phyloP scores from a whole-genome alignment of 1,139 yeast species.

The Zygosaccharomyces pseudobailii region DNA sequence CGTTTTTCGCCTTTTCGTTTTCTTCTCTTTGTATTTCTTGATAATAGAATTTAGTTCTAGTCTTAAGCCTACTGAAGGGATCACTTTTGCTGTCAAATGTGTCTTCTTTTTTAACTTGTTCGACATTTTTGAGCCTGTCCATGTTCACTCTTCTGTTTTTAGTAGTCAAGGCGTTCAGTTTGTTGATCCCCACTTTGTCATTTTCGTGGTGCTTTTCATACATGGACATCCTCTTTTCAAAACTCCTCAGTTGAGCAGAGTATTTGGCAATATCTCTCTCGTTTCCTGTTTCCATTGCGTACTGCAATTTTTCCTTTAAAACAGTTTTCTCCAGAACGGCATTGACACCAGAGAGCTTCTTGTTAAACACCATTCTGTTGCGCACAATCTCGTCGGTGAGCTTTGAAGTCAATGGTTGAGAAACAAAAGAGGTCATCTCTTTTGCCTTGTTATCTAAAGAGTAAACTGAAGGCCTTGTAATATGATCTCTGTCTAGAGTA shows the following conservation, averaged over 20 bases:
- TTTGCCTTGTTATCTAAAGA: conserved; percentile 62
- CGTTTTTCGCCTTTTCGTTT: conserved; percentile 42
- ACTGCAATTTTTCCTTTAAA: conserved; percentile 67
- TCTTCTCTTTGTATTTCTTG: conserved; percentile 44
- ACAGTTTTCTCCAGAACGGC: conserved; percentile 74
- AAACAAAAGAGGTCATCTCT: conserved; percentile 57
- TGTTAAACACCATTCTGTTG: conserved; percentile 59
- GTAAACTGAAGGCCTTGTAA: conserved; percentile 55
- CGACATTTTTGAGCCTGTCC: conserved; percentile 75
- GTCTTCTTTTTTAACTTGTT: conserved; percentile 51
- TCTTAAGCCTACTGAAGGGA: conserved; percentile 86
- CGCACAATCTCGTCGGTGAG: conserved; percentile 78
- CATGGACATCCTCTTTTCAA: conserved; percentile 50
- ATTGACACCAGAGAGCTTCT: conserved; percentile 59
- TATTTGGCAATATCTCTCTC: conserved; percentile 44
- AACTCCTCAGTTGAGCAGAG: conserved; percentile 32
- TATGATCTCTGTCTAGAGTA: conserved; percentile 56
- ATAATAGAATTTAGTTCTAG: conserved; percentile 80
- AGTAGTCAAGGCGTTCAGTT: conserved; percentile 37
- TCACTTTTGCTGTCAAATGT: conserved; percentile 54
- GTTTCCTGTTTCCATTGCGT: conserved; percentile 67
- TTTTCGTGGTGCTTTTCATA: conserved; percentile 37
- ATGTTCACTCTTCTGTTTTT: conserved; percentile 81
- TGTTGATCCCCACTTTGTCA: conserved; percentile 35
- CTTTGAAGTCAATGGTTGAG: conserved; percentile 63